Evolutionary conservation across 208 protist species (phyloP), one percentile per base, ranked within the genome.

Genomic region (Crithidia expoeki): DNA sequence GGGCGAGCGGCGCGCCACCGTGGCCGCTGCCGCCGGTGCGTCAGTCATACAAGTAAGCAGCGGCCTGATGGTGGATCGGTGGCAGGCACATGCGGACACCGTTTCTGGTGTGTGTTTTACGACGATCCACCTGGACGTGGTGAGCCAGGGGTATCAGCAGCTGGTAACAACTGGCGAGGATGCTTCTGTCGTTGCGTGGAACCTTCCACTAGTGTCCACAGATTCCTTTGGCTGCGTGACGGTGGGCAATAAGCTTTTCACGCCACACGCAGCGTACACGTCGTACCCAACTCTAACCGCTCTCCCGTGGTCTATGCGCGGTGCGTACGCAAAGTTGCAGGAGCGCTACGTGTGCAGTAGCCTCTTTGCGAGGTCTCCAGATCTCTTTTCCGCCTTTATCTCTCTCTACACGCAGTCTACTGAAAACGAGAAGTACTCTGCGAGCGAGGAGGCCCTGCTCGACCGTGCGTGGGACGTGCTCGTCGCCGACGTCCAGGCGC

Each of bases 21-120:
- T 25, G 47, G 14, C 21, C 11, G 19, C 21, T 16, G n/a, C 36
- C 12, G 32, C n/a, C 19, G 21, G 46, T 40, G 5, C 49, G 4
- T 33, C 36, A 21, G 42, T 56, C 23, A n/a, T 47, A 9, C 42
- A 38, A 44, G 62, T 30, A 47, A 40, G 32, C 52, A 34, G 66
- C 86, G 19, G 7, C 59, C 30, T 69, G 19, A 76, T 94, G 50
- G 42, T 93, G 2, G 83, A 88, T 27, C 91, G 91, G 14, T 96
- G 91, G 91, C 80, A 80, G 33, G 91, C 79, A 23, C 88, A 96
- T 61, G 28, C 36, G 25, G 57, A 93, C 5, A 76, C 79, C 44
- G 79, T 94, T 2, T 79, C 78, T 0, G 76, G 81, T 16, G 50
- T 91, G 3, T 74, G 60, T 34, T 68, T 74, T 30, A 50, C 53